These are phyloP conservation scores for Murraya paniculata DNA, from an alignment of 345 rosid species.

Conservation along the genomic window DNA sequence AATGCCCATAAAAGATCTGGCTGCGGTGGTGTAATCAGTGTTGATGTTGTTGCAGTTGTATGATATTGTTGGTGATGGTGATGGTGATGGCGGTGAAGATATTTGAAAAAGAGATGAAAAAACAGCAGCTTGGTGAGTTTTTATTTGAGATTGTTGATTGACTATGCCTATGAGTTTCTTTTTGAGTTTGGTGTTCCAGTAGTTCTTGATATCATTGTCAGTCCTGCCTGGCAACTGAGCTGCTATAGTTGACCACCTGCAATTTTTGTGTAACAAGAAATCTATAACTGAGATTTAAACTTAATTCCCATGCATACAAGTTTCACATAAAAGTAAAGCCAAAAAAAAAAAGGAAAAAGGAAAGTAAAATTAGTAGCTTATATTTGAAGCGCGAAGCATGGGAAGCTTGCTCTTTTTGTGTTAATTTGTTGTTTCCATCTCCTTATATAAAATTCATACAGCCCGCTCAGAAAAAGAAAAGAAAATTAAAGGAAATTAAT, in stretches of 20 bases:
- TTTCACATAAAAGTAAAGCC: neutral
- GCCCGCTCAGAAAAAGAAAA: neutral
- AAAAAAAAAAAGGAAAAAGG: neutral
- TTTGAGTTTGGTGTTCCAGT: slow-evolving; percentile 95
- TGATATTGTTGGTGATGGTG: slow-evolving; percentile 20
- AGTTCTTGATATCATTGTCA: slow-evolving; percentile 86
- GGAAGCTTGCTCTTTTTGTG: neutral
- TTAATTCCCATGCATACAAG: neutral
- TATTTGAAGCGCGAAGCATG: slow-evolving; percentile 21
- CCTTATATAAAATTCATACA: neutral
- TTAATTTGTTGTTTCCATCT: neutral
- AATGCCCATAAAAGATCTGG: slow-evolving; percentile 21
- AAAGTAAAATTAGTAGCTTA: slow-evolving; percentile 11
- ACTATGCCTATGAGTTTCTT: slow-evolving; percentile 58
- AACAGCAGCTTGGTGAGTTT: slow-evolving; percentile 14
- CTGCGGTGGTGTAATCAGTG: slow-evolving; percentile 19
- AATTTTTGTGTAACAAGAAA: slow-evolving; percentile 9
- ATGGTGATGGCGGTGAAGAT: slow-evolving; percentile 28
- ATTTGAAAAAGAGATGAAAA: slow-evolving; percentile 31
- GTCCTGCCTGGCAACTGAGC: slow-evolving; percentile 89
- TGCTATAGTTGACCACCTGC: slow-evolving; percentile 88
- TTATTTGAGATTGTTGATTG: slow-evolving; percentile 22
- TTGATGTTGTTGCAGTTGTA: slow-evolving; percentile 29
- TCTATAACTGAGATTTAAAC: neutral
- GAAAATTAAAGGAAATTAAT: neutral